Evolutionary conservation across 2,329 filamentous ascomycete species (phyloP).

Genomic region (Colletotrichum horii): DNA sequence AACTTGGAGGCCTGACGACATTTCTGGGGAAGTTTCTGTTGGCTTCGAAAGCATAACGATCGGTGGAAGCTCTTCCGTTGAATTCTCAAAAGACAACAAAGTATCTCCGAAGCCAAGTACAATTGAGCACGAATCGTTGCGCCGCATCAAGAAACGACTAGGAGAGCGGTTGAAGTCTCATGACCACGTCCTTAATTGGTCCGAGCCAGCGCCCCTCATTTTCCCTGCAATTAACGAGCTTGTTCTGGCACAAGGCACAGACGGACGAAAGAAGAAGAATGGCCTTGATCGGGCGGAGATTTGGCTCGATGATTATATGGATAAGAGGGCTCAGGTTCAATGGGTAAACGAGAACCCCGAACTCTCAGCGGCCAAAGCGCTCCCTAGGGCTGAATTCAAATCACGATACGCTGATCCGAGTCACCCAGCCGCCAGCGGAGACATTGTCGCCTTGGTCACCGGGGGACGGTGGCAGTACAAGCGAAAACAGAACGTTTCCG

Average conservation of each 20-base stretch:
- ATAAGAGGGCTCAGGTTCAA: slow-evolving; percentile 24
- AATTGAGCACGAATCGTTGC: background rate
- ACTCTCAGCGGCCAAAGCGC: slow-evolving; percentile 21
- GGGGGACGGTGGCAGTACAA: slow-evolving; percentile 18
- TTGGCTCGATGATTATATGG: slow-evolving; percentile 25
- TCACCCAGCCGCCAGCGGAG: slow-evolving; percentile 29
- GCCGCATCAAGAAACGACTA: background rate
- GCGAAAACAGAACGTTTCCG: background rate
- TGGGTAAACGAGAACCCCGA: slow-evolving; percentile 25
- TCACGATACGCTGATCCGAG: slow-evolving; percentile 31
- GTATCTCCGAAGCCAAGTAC: background rate
- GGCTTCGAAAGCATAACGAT: slow-evolving; percentile 32
- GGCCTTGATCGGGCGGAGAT: slow-evolving; percentile 21
- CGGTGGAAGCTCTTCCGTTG: fast-evolving
- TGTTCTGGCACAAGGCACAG: background rate
- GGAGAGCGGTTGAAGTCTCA: background rate
- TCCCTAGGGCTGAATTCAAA: slow-evolving; percentile 26
- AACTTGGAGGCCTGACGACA: slow-evolving; percentile 51
- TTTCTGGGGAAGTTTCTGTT: slow-evolving; percentile 25
- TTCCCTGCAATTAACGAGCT: slow-evolving; percentile 38
- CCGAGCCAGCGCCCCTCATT: slow-evolving; percentile 52
- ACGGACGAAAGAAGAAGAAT: slow-evolving; percentile 24
- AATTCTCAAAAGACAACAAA: background rate
- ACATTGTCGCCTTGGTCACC: slow-evolving; percentile 28
- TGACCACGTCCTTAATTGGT: slow-evolving; percentile 45